Evolutionary conservation across 805 yeast species (phyloP).

Genomic region (Hanseniaspora taiwanica): DNA sequence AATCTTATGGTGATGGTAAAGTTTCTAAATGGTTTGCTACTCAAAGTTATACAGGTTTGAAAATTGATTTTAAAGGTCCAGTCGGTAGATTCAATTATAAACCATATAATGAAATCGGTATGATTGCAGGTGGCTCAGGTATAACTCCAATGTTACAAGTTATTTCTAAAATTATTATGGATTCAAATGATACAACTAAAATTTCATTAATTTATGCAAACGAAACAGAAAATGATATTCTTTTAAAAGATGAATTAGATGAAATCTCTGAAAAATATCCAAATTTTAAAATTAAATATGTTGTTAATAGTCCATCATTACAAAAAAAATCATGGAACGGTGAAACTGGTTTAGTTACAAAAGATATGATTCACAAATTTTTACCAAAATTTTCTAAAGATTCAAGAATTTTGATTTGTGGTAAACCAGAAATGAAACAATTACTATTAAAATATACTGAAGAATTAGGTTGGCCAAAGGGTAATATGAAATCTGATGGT

Average conservation of each 20-base stretch:
- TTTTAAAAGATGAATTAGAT: constrained; percentile 59
- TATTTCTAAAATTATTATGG: constrained; percentile 53
- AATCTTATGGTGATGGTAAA: constrained; percentile 59
- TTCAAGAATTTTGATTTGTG: constrained; percentile 57
- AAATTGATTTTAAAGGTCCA: constrained; percentile 64
- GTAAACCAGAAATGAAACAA: constrained; percentile 59
- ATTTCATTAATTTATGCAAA: constrained; percentile 57
- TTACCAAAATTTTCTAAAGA: constrained; percentile 37
- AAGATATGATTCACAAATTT: constrained; percentile 39
- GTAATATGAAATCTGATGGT: constrained; percentile 32
- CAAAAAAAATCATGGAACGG: constrained; percentile 35
- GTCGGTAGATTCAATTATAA: constrained; percentile 55
- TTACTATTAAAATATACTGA: constrained; percentile 35
- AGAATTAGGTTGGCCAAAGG: constrained; percentile 46
- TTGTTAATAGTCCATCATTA: constrained; percentile 36
- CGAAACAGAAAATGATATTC: constrained; percentile 63
- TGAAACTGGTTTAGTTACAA: constrained; percentile 44
- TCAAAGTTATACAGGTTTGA: constrained; percentile 23
- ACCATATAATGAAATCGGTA: constrained; percentile 47
- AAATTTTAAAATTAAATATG: constrained; percentile 45
- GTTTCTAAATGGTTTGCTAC: constrained; percentile 55
- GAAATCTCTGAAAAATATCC: constrained; percentile 54
- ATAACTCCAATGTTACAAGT: constrained; percentile 84
- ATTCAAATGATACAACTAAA: constrained; percentile 50
- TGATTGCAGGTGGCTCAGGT: constrained; percentile 81